phyloP scores from a whole-genome alignment of 768 basidiomycete species.

The Trametopsis cervina region DNA sequence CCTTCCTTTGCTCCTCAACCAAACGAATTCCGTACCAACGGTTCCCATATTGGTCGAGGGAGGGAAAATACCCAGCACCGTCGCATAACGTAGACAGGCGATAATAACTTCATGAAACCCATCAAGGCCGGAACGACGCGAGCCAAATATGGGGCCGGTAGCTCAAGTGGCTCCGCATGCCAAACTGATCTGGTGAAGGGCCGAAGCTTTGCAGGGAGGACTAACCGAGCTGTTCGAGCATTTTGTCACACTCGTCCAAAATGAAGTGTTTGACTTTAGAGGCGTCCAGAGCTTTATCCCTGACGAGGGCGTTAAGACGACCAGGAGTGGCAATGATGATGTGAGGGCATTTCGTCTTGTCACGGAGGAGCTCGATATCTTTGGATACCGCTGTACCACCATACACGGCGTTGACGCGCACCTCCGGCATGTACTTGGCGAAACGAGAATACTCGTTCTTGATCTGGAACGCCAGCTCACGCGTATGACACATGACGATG shows the following conservation, averaged over 20 bases:
- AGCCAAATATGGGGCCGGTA: conserved; percentile 46
- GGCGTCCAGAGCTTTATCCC: conserved; percentile 93
- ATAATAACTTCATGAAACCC: conserved; percentile 19
- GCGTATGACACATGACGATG: conserved; percentile 96
- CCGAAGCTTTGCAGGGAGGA: conserved; percentile 78
- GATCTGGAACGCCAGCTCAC: conserved; percentile 99
- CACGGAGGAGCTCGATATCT: conserved; percentile 88
- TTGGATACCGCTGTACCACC: conserved; percentile 93
- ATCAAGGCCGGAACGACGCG: conserved; percentile 23
- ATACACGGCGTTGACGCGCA: conserved; percentile 96
- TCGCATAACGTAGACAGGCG: conserved; percentile 31
- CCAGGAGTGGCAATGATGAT: conserved; percentile 99
- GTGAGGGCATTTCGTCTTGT: conserved; percentile 97
- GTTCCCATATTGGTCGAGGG: conserved; percentile 19
- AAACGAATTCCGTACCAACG: conserved; percentile 16
- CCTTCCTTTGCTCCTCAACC: conserved; percentile 15
- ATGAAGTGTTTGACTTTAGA: conserved; percentile 99
- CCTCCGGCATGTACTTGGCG: conserved; percentile 99
- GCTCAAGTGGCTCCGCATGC: conserved; percentile 19
- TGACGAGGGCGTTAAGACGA: conserved; percentile 88
- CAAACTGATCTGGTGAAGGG: conserved; percentile 29
- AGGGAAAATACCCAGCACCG: conserved; percentile 17
- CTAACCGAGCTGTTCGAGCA: conserved; percentile 99
- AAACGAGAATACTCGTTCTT: conserved; percentile 99
- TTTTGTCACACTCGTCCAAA: conserved; percentile 99